A percentile compares a stretch with the other conserved stretches of the same genome.
Evolutionary conservation across 2,329 filamentous ascomycete species (phyloP).

Genomic region (Plectosphaerella sp.): DNA sequence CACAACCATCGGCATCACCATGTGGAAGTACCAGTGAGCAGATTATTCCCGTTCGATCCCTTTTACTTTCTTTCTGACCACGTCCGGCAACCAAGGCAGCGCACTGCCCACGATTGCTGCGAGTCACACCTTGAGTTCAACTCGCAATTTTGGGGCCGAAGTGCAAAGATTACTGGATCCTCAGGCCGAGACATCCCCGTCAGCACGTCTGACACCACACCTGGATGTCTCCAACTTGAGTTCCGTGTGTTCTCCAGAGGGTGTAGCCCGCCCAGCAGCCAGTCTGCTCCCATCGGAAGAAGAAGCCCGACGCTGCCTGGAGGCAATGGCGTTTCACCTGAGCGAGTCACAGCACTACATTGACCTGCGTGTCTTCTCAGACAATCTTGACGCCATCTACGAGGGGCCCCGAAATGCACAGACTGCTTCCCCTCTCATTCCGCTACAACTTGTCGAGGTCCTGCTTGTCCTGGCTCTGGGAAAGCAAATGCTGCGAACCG

Average conservation of each 20-base stretch:
- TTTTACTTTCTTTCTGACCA: no score
- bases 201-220: neutral
- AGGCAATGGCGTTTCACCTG: neutral
- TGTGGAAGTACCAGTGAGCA: no score
- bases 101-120: neutral
- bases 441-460: neutral
- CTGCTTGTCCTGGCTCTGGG: neutral
- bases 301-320: neutral
- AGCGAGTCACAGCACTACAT: slow-evolving; percentile 1
- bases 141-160: neutral
- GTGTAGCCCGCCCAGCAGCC: neutral
- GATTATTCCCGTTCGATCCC: no score
- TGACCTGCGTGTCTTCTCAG: neutral
- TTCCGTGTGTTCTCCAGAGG: neutral
- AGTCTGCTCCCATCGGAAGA: neutral
- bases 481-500: neutral
- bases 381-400: neutral
- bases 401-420: neutral
- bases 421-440: neutral
- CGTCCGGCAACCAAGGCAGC: neutral
- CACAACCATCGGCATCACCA: no score
- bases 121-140: neutral
- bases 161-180: neutral
- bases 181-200: neutral
- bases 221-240: neutral